phyloP scores from a whole-genome alignment of 306 rosid species.

The Cucumis melo region DNA sequence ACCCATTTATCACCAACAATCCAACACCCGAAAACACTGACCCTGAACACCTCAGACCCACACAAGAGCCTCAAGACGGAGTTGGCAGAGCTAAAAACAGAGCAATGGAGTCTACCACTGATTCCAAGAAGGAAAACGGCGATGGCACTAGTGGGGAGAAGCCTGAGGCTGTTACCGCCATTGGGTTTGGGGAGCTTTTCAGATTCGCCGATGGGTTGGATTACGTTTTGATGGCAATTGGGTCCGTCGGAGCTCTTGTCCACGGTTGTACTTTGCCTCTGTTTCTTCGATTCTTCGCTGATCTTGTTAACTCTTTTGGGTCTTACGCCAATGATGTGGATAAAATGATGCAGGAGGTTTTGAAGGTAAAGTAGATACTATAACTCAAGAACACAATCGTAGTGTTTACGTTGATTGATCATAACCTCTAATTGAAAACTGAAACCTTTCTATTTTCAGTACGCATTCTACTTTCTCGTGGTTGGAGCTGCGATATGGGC shows the following conservation, averaged over 20 bases:
- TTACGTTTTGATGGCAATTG: conserved; percentile 65
- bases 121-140: conserved; percentile 26
- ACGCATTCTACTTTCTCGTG: conserved; percentile 87
- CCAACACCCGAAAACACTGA: neutral
- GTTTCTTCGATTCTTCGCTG: conserved; percentile 91
- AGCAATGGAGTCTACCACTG: conserved; percentile 29
- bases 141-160: conserved; percentile 25
- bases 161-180: conserved; percentile 38
- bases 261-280: conserved; percentile 92
- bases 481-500: conserved; percentile 99
- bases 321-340: conserved; percentile 68
- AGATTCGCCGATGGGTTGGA: conserved; percentile 92
- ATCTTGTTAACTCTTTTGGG: conserved; percentile 94
- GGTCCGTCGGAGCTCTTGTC: conserved; percentile 76
- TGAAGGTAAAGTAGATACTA: conserved; percentile 35
- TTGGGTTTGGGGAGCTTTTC: conserved; percentile 58
- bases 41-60: neutral
- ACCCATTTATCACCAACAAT: conserved; percentile 23
- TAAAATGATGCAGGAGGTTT: conserved; percentile 83
- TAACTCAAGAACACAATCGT: neutral
- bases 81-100: conserved; percentile 7
- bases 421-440: neutral
- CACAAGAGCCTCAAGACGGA: conserved; percentile 11
- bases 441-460: conserved; percentile 34
- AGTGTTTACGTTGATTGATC: neutral